Evolutionary conservation across 2,329 filamentous ascomycete genomes (phyloP).

Genomic region (Phialophora macrospora): DNA sequence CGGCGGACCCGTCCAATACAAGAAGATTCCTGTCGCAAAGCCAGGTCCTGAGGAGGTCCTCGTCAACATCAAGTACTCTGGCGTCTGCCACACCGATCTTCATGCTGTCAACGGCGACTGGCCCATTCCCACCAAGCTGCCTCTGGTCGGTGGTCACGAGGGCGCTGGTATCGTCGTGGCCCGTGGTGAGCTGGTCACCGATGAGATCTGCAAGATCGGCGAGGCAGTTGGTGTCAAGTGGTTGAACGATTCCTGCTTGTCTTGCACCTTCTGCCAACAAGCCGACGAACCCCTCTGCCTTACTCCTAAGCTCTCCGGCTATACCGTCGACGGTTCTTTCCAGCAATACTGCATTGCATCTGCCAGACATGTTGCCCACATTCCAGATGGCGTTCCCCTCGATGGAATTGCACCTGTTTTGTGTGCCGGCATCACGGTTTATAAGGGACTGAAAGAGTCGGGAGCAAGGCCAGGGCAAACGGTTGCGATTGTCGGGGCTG

Average conservation of each 20-base stretch:
- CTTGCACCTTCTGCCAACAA: slow-evolving; percentile 81
- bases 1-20: slow-evolving; percentile 66
- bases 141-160: slow-evolving; percentile 74
- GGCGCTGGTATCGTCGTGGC: slow-evolving; percentile 84
- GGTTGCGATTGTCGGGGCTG: slow-evolving; percentile 84
- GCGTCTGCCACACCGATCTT: slow-evolving; percentile 87
- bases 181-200: slow-evolving; percentile 74
- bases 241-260: slow-evolving; percentile 85
- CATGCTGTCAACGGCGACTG: slow-evolving; percentile 87
- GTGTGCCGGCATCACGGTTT: slow-evolving; percentile 85
- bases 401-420: slow-evolving; percentile 80
- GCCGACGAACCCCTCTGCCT: slow-evolving; percentile 82
- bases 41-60: slow-evolving; percentile 90
- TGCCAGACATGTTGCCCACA: slow-evolving; percentile 79
- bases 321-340: slow-evolving; percentile 89
- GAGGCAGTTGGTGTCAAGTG: slow-evolving; percentile 89
- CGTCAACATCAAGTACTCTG: slow-evolving; percentile 86
- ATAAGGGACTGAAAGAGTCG: slow-evolving; percentile 89
- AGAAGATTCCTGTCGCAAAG: slow-evolving; percentile 73
- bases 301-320: slow-evolving; percentile 77
- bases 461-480: slow-evolving; percentile 73
- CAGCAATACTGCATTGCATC: slow-evolving; percentile 91
- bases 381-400: slow-evolving; percentile 76
- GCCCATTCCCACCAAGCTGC: slow-evolving; percentile 81
- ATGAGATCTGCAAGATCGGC: slow-evolving; percentile 71